Percentiles rank a stretch among this genome's conserved stretches.
Conservation (phyloP, 2,329 filamentous ascomycete genomes). For the Penicillium digitatum region DNA sequence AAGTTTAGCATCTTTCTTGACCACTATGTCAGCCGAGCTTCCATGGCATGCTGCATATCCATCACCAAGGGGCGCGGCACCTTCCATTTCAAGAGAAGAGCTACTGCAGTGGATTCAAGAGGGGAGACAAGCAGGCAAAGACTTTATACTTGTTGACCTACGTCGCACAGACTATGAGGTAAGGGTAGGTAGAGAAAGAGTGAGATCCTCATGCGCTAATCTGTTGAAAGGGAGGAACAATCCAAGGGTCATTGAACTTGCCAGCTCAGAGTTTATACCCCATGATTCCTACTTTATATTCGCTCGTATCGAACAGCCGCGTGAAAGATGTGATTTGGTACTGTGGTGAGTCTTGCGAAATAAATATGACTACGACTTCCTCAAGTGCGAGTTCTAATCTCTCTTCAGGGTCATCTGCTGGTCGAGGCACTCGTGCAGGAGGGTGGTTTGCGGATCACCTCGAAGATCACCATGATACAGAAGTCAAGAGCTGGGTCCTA, state of each 20-base stretch:
- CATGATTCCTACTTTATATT: conserved; percentile 36
- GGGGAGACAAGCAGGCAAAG: conserved; percentile 24
- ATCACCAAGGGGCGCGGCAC: conserved; percentile 28
- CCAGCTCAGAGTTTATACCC: conserved; percentile 42
- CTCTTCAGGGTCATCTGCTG: conserved; percentile 50
- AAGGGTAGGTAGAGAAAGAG: neutral
- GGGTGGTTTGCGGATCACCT: conserved; percentile 56
- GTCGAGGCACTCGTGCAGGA: conserved; percentile 53
- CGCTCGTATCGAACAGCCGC: conserved; percentile 28
- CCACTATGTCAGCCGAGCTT: neutral
- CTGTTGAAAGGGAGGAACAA: conserved; percentile 52
- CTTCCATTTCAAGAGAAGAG: conserved; percentile 32
- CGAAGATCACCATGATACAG: conserved; percentile 36
- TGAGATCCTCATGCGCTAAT: neutral
- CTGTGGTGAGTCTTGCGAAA: conserved; percentile 35
- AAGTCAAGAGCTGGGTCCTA: conserved; percentile 50
- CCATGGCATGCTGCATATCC: conserved; percentile 45
- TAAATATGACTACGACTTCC: neutral
- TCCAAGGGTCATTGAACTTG: conserved; percentile 52
- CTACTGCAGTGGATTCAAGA: conserved; percentile 38
- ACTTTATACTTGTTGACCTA: conserved; percentile 47
- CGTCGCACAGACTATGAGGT: conserved; percentile 48
- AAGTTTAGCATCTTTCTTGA: neutral
- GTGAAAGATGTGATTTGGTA: conserved; percentile 40
- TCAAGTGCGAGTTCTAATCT: neutral